Conservation (phyloP, 345 rosid genomes). For the Angophora floribunda region DNA sequence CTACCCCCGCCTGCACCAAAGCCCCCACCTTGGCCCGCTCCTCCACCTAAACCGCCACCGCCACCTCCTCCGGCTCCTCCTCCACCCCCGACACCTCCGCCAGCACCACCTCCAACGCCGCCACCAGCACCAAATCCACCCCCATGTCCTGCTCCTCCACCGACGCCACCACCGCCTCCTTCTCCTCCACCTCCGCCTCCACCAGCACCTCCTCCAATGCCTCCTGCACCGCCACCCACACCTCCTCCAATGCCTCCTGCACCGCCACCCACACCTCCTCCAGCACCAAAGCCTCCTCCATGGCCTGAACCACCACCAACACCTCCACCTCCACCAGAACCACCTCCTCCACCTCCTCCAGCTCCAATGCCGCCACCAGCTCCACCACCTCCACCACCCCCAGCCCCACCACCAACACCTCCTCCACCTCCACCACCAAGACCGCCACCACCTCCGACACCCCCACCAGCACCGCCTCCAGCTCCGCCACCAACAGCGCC, state of each 20-base stretch:
- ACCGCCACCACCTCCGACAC: constrained; percentile 25
- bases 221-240: constrained; percentile 35
- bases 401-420: constrained; percentile 26
- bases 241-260: constrained; percentile 38
- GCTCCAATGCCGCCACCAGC: constrained; percentile 20
- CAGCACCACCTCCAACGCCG: constrained; percentile 23
- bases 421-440: constrained; percentile 22
- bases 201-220: constrained; percentile 25
- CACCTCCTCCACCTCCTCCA: constrained; percentile 30
- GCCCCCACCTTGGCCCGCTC: constrained; percentile 10
- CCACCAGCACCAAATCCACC: constrained; percentile 26
- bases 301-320: constrained; percentile 34
- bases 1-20: constrained; percentile 26
- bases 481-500: constrained; percentile 31
- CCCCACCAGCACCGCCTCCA: constrained; percentile 27
- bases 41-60: constrained; percentile 44
- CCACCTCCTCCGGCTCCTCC: constrained; percentile 41
- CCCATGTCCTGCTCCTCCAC: constrained; percentile 34
- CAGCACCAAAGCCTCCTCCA: constrained; percentile 28
- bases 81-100: constrained; percentile 32
- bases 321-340: constrained; percentile 38
- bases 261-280: constrained; percentile 35
- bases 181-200: constrained; percentile 23
- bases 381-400: constrained; percentile 1
- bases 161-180: constrained; percentile 17